These are phyloP conservation scores for Talaromyces adpressus DNA, from an alignment of 495 filamentous ascomycete genomes.

Conservation along the genomic window DNA sequence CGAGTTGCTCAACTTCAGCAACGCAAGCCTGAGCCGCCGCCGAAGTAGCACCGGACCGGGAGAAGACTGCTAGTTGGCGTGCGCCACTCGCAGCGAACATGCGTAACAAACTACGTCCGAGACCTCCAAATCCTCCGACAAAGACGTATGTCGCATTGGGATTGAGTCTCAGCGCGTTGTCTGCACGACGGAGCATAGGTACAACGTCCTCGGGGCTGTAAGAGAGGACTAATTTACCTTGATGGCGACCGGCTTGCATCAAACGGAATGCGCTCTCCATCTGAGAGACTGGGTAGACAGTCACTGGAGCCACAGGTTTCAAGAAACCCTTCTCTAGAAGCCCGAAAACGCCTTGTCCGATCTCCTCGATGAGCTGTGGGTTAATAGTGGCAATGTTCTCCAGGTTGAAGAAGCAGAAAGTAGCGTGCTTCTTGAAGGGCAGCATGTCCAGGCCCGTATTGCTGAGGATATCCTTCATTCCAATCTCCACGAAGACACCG, in stretches of 20 bases:
- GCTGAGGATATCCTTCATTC: slow-evolving; percentile 26
- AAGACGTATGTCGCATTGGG: slow-evolving; percentile 18
- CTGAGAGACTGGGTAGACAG: slow-evolving; percentile 28
- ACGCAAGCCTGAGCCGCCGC: too few relatives aligned
- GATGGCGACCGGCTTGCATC: slow-evolving; percentile 45
- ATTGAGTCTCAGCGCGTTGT: slow-evolving; percentile 11
- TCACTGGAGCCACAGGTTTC: slow-evolving; percentile 23
- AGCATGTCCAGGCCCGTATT: slow-evolving; percentile 17
- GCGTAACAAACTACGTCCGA: slow-evolving; percentile 18
- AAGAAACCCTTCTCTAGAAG: slow-evolving; percentile 9
- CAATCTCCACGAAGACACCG: slow-evolving; percentile 39
- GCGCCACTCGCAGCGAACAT: slow-evolving; percentile 16
- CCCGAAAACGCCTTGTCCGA: too few relatives aligned
- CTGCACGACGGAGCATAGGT: slow-evolving; percentile 33
- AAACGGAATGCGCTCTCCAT: slow-evolving; percentile 46
- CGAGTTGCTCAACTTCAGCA: too few relatives aligned
- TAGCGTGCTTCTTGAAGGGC: slow-evolving; percentile 21
- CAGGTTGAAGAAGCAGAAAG: slow-evolving; percentile 38
- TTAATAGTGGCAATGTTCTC: slow-evolving; percentile 12
- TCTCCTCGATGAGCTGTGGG: too few relatives aligned
- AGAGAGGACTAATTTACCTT: slow-evolving; percentile 36
- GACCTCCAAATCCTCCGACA: slow-evolving; percentile 22
- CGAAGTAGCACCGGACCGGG: slow-evolving; percentile 9
- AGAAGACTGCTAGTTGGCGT: slow-evolving; percentile 17
- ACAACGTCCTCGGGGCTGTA: too few relatives aligned